Conservation (phyloP, 2,329 filamentous ascomycete genomes). For the Penicillium sp. region DNA sequence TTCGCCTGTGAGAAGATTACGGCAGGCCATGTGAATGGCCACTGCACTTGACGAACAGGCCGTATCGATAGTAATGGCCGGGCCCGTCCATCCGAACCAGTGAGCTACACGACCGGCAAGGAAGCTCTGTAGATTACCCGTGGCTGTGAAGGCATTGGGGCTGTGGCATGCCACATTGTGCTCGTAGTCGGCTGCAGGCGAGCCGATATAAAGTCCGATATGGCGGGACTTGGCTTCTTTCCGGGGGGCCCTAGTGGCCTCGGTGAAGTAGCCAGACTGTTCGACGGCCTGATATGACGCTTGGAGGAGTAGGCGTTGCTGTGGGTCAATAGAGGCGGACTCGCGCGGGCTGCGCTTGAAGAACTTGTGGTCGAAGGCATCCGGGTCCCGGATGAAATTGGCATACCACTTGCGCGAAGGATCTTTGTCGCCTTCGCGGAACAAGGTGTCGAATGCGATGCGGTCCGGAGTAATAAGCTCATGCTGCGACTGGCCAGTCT, state of each 20-base stretch:
- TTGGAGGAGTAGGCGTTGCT: conserved; percentile 32
- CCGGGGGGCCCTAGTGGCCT: background rate
- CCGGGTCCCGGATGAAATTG: conserved; percentile 20
- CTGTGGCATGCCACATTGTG: conserved; percentile 31
- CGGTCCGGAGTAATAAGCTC: background rate
- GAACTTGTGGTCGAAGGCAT: conserved; percentile 37
- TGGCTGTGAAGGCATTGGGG: conserved; percentile 31
- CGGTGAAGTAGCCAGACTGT: conserved; percentile 30
- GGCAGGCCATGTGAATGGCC: conserved; percentile 30
- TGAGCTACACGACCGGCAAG: conserved; percentile 41
- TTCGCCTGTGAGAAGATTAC: conserved; percentile 22
- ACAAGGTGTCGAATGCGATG: background rate
- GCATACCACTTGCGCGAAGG: background rate
- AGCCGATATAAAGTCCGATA: conserved; percentile 32
- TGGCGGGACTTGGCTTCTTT: conserved; percentile 1
- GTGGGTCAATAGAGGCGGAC: conserved; percentile 30
- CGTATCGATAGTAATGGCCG: conserved; percentile 43
- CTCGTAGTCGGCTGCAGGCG: conserved; percentile 29
- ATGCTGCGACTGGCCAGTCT: background rate
- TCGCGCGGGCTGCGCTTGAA: conserved; percentile 34
- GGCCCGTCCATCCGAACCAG: conserved; percentile 48
- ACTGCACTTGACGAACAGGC: conserved; percentile 47
- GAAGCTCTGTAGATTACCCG: conserved; percentile 21
- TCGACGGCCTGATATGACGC: conserved; percentile 37
- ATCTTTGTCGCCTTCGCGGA: background rate